Evolutionary conservation across 106 monocot species (phyloP).

Genomic region (Posidonia australis): DNA sequence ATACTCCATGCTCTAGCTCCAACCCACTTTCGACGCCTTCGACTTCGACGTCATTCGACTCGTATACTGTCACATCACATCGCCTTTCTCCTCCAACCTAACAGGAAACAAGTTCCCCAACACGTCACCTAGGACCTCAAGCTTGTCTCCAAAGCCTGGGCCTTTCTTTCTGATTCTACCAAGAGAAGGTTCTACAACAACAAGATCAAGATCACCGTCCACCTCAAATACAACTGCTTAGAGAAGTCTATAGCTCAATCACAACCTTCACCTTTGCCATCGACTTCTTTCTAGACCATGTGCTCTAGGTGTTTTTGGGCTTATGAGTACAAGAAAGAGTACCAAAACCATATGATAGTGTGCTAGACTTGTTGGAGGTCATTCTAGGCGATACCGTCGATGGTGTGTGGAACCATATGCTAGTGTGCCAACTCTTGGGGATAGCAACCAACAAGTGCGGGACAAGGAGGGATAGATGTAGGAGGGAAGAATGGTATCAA

Average conservation of each 20-base stretch:
- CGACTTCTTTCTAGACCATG: slow-evolving; percentile 50
- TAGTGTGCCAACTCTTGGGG: slow-evolving; percentile 87
- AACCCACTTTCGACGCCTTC: slow-evolving; percentile 7
- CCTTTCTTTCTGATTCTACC: slow-evolving; percentile 31
- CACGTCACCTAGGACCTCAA: slow-evolving; percentile 19
- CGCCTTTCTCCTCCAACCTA: slow-evolving; percentile 33
- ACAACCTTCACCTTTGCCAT: neutral
- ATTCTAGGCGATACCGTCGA: slow-evolving; percentile 44
- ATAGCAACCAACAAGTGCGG: slow-evolving; percentile 5
- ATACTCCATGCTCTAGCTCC: slow-evolving; percentile 57
- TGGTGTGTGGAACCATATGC: slow-evolving; percentile 57
- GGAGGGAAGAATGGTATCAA: neutral
- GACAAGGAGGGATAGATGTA: neutral
- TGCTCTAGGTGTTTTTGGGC: slow-evolving; percentile 47
- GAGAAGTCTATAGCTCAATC: neutral
- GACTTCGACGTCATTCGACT: slow-evolving; percentile 6
- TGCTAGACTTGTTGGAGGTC: slow-evolving; percentile 38
- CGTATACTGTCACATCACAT: slow-evolving; percentile 38
- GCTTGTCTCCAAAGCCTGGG: slow-evolving; percentile 34
- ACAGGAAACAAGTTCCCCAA: slow-evolving; percentile 8
- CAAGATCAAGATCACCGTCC: slow-evolving; percentile 20
- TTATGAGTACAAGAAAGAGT: slow-evolving; percentile 40
- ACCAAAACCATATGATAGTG: slow-evolving; percentile 19
- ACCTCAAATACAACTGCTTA: neutral
- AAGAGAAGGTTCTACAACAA: slow-evolving; percentile 37